Conservation (phyloP, 331 rosid genomes). For the Prunus yedoensis region DNA sequence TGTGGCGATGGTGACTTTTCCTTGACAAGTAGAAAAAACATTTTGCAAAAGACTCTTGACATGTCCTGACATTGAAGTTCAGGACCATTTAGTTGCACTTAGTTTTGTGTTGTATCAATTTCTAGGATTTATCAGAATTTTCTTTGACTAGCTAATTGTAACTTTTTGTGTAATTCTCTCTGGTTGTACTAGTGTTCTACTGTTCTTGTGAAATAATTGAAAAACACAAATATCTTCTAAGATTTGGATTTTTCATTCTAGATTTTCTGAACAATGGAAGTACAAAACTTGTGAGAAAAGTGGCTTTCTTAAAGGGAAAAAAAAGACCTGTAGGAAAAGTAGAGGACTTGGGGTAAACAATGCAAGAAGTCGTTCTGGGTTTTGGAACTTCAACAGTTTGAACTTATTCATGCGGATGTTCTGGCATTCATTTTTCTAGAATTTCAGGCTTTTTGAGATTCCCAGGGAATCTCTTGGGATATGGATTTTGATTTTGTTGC, state of each 20-base stretch:
- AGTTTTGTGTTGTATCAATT: slow-evolving; percentile 8
- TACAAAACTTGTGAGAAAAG: neutral
- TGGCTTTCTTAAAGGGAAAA: neutral
- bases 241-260: slow-evolving; percentile 6
- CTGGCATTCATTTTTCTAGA: slow-evolving; percentile 5
- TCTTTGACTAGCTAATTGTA: neutral
- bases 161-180: slow-evolving; percentile 30
- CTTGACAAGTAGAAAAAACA: neutral
- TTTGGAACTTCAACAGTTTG: slow-evolving; percentile 5
- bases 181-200: slow-evolving; percentile 15
- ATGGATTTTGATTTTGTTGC: slow-evolving; percentile 36
- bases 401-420: slow-evolving; percentile 17
- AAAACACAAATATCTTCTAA: slow-evolving; percentile 1
- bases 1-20: neutral
- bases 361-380: slow-evolving; percentile 7
- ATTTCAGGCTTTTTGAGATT: slow-evolving; percentile 35
- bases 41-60: neutral
- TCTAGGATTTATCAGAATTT: too few relatives aligned
- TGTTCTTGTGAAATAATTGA: slow-evolving; percentile 2
- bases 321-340: neutral
- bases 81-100: slow-evolving; percentile 30
- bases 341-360: neutral
- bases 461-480: slow-evolving; percentile 65
- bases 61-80: slow-evolving; percentile 22
- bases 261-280: neutral